Evolutionary conservation across 2,329 filamentous ascomycete species (phyloP), one percentile per base, ranked within the genome.

Genomic region (Cladophialophora exuberans): DNA sequence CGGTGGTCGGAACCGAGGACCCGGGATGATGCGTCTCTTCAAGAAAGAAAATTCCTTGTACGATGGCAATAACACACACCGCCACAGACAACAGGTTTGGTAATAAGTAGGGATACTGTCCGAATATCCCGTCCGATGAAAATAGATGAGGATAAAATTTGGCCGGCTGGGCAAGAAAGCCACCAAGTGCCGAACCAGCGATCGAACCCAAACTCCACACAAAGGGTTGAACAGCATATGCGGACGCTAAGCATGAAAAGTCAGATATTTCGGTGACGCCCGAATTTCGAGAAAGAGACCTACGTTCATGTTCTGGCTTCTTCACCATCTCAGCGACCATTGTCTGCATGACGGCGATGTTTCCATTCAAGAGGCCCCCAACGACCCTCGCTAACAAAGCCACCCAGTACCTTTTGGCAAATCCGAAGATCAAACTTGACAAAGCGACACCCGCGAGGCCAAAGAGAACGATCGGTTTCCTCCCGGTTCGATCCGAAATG

Each of bases 331-430:
- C 87, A 1, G 82, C 81, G 39, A 89, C 86, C 80, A 89, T 86
- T 5, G 85, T 89, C 57, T 86, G 76, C 83, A 90, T 86, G 4
- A 90, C 85, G 0, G 86, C 86, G 2, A 88, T 80, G 66, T 89
- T 90, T 1, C 86, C 87, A 66, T 89, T 90, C 42, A 88, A 69
- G 5, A 81, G 72, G 0, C 88, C 88, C 0, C 86, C 87, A 11
- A 76, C 64, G 44, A 75, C 72, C 4, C 74, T 62, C 10, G 73
- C 74, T 11, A 74, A 62, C 30, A 76, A 62, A 1, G 74, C 74
- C 20, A 76, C 68, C 74, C 74, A 76, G 62, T 75, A 76, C 10
- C 60, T 63, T 52, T 68, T 66, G 4, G 74, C 72, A 10, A 76
- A 64, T 6, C 74, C 74, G 54, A 76, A 75, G 33, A 76, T 70